These are phyloP conservation scores for Lactarius pseudohatsudake DNA, from an alignment of 768 basidiomycete species.

Conservation along the genomic window DNA sequence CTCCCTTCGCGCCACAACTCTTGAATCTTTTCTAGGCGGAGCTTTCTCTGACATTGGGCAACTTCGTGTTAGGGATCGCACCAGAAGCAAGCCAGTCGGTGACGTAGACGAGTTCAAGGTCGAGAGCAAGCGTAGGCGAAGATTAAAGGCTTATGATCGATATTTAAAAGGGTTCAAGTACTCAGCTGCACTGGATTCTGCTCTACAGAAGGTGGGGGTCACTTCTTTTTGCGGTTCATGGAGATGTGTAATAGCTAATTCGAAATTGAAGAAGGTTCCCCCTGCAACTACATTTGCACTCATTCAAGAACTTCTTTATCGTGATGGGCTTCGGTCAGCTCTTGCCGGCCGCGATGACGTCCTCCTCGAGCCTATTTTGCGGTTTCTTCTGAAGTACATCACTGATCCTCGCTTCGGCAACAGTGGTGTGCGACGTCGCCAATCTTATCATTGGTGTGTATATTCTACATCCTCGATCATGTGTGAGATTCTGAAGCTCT, in stretches of 20 bases:
- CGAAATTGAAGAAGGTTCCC: slow-evolving; percentile 60
- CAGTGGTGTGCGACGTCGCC: slow-evolving; percentile 78
- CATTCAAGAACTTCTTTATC: slow-evolving; percentile 89
- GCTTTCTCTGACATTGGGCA: slow-evolving; percentile 56
- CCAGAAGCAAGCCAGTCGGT: slow-evolving; percentile 49
- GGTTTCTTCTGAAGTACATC: slow-evolving; percentile 79
- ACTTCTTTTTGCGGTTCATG: neutral
- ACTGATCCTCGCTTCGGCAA: slow-evolving; percentile 92
- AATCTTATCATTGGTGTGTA: slow-evolving; percentile 77
- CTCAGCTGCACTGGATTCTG: slow-evolving; percentile 90
- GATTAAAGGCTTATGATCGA: slow-evolving; percentile 84
- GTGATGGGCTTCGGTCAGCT: slow-evolving; percentile 84
- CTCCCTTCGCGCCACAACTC: slow-evolving; percentile 53
- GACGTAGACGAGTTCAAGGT: slow-evolving; percentile 78
- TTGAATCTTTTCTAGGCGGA: slow-evolving; percentile 65
- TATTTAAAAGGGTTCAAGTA: slow-evolving; percentile 92
- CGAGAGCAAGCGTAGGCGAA: slow-evolving; percentile 65
- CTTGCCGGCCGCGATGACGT: slow-evolving; percentile 92
- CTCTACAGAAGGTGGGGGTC: slow-evolving; percentile 69
- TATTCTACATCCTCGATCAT: neutral
- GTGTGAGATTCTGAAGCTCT: slow-evolving; percentile 21
- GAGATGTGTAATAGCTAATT: slow-evolving; percentile 9
- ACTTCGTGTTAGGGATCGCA: slow-evolving; percentile 50
- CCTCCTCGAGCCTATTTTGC: slow-evolving; percentile 87
- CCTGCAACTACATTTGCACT: slow-evolving; percentile 87